A percentile compares a stretch with the other conserved stretches of the same genome.
Conservation (phyloP, 768 basidiomycete species). For the Russula ochroleuca region DNA sequence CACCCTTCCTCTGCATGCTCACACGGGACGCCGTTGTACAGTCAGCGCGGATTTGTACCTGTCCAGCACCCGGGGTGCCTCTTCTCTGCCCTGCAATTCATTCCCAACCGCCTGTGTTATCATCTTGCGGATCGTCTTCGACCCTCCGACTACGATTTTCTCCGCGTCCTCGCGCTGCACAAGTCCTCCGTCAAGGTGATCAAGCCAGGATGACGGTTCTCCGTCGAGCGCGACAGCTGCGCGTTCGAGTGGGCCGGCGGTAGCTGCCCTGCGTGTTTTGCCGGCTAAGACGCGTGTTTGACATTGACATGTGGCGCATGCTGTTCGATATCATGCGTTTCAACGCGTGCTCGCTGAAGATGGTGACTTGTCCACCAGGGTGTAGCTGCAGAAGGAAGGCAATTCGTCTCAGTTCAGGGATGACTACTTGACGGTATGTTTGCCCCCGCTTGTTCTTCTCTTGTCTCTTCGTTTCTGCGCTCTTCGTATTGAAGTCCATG, state of each 20-base stretch:
- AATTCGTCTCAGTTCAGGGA: constrained; percentile 67
- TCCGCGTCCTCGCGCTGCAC: constrained; percentile 55
- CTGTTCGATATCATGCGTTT: constrained; percentile 68
- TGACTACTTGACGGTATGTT: constrained; percentile 66
- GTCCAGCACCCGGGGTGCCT: background rate
- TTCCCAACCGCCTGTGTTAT: background rate
- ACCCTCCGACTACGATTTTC: constrained; percentile 76
- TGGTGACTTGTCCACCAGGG: constrained; percentile 45
- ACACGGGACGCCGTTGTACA: background rate
- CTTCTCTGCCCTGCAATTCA: background rate
- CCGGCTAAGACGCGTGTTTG: constrained; percentile 56
- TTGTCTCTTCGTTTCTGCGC: background rate
- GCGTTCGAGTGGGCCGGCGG: constrained; percentile 75
- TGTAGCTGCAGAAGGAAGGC: constrained; percentile 55
- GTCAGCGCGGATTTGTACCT: constrained; percentile 11
- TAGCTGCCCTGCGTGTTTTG: constrained; percentile 60
- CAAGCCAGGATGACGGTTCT: constrained; percentile 72
- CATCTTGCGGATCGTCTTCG: constrained; percentile 62
- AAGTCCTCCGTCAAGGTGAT: constrained; percentile 44
- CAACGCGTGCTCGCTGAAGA: constrained; percentile 50
- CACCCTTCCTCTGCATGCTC: background rate
- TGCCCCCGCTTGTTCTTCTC: background rate
- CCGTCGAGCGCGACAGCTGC: constrained; percentile 65
- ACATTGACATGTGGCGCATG: constrained; percentile 66
- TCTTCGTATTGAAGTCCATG: constrained; percentile 48